Evolutionary conservation across 345 rosid species (phyloP).

Genomic region (Mangifera indica): DNA sequence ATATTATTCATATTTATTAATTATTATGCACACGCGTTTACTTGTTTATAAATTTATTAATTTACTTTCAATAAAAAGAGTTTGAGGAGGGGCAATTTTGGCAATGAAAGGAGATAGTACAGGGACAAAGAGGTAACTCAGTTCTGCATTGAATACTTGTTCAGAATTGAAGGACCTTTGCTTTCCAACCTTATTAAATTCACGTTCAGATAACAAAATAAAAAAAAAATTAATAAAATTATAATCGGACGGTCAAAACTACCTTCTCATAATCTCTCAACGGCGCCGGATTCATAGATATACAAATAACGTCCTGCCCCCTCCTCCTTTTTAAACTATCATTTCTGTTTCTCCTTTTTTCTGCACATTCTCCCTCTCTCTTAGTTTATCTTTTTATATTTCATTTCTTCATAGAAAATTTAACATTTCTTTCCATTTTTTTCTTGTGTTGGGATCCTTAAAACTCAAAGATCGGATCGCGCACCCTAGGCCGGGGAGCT

Average conservation of each 20-base stretch:
- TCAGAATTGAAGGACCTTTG: slow-evolving; percentile 9
- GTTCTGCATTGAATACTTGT: slow-evolving; percentile 21
- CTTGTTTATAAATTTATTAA: no score
- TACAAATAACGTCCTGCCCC: neutral
- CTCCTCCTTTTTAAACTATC: neutral
- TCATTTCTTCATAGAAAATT: neutral
- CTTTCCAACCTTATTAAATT: neutral
- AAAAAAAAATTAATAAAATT: neutral
- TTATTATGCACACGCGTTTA: no score
- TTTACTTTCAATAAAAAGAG: no score
- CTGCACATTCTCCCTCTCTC: neutral
- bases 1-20: no score
- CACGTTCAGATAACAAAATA: neutral
- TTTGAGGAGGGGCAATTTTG: slow-evolving; percentile 24
- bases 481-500: slow-evolving; percentile 16
- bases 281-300: neutral
- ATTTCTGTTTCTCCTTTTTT: neutral
- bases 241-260: slow-evolving; percentile 12
- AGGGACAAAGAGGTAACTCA: slow-evolving; percentile 37
- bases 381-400: neutral
- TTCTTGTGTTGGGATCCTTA: slow-evolving; percentile 19
- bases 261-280: slow-evolving; percentile 5
- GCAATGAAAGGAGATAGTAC: neutral
- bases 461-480: slow-evolving; percentile 37
- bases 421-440: slow-evolving; percentile 5